Conservation (phyloP, 2,329 filamentous ascomycete genomes). For the Scleromitrula shiraiana region DNA sequence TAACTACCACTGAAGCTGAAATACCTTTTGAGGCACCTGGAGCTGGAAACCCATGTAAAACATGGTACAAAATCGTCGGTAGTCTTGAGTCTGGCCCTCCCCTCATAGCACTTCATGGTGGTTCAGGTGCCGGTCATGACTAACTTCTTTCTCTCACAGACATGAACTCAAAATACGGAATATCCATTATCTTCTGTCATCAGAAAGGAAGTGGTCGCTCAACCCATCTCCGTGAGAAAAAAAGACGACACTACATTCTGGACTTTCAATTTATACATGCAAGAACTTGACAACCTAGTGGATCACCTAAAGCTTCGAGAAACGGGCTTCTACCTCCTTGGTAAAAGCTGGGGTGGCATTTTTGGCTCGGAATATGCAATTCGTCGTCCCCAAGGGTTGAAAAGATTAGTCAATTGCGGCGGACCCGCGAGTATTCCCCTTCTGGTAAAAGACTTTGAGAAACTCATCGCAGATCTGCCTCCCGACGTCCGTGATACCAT, state of each 20-base stretch:
- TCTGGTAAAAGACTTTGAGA: conserved; percentile 19
- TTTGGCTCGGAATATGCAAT: conserved; percentile 37
- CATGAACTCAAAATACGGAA: conserved; percentile 31
- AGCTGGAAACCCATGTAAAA: conserved; percentile 31
- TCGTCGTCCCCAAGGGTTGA: conserved; percentile 30
- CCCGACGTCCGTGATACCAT: conserved; percentile 17
- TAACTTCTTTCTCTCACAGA: conserved; percentile 35
- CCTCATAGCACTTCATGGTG: conserved; percentile 33
- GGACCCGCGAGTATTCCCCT: conserved; percentile 25
- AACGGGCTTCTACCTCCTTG: conserved; percentile 35
- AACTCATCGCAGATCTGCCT: conserved; percentile 18
- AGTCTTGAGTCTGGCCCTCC: conserved; percentile 18
- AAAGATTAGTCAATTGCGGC: conserved; percentile 32
- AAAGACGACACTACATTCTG: conserved; percentile 39
- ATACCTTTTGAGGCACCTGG: conserved; percentile 27
- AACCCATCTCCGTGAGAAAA: conserved; percentile 40
- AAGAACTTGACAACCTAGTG: conserved; percentile 42
- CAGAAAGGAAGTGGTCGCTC: conserved; percentile 43
- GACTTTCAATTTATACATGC: conserved; percentile 39
- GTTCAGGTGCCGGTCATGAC: conserved; percentile 38
- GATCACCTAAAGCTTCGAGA: conserved; percentile 32
- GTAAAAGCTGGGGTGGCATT: conserved; percentile 48
- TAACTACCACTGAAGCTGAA: conserved; percentile 19
- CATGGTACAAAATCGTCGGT: conserved; percentile 35
- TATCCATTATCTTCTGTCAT: conserved; percentile 45